Evolutionary conservation across 2,329 filamentous ascomycete genomes (phyloP).

Genomic region (Monosporascus sp.): DNA sequence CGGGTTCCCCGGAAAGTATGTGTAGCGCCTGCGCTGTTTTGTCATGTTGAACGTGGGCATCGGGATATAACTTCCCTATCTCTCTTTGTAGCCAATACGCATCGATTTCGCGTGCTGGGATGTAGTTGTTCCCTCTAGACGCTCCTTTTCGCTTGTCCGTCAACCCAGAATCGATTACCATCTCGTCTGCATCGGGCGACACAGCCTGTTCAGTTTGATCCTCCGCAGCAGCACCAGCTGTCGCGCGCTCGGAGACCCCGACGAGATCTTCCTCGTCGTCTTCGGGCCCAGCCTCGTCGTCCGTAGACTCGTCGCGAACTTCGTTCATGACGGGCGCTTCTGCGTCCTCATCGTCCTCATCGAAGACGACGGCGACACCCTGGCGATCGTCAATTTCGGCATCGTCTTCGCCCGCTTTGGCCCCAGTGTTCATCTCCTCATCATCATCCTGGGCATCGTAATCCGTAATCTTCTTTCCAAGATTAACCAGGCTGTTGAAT

Average conservation of each 20-base stretch:
- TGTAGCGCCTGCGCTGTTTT: conserved; percentile 82
- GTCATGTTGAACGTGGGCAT: conserved; percentile 88
- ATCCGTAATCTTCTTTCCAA: conserved; percentile 98
- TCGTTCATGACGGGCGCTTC: conserved; percentile 74
- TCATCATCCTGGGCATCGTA: conserved; percentile 97
- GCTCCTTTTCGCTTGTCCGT: conserved; percentile 41
- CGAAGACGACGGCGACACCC: conserved; percentile 95
- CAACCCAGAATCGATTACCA: conserved; percentile 72
- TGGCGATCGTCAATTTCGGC: conserved; percentile 89
- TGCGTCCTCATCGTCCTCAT: conserved; percentile 83
- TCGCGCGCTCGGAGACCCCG: conserved; percentile 47
- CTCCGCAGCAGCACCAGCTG: conserved; percentile 42
- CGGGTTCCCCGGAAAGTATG: conserved; percentile 72
- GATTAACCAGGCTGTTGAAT: conserved; percentile 93
- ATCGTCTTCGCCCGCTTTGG: conserved; percentile 56
- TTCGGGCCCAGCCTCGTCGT: conserved; percentile 66
- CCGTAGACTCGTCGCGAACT: conserved; percentile 81
- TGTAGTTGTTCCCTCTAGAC: conserved; percentile 52
- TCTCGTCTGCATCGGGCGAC: conserved; percentile 62
- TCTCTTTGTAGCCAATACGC: conserved; percentile 96
- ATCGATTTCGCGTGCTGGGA: conserved; percentile 86
- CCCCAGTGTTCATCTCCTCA: conserved; percentile 72
- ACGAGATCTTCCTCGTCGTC: conserved; percentile 53
- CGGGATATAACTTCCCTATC: conserved; percentile 80
- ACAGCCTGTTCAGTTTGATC: conserved; percentile 44